phyloP scores from a whole-genome alignment of 345 rosid genomes.

The Lumnitzera racemosa region DNA sequence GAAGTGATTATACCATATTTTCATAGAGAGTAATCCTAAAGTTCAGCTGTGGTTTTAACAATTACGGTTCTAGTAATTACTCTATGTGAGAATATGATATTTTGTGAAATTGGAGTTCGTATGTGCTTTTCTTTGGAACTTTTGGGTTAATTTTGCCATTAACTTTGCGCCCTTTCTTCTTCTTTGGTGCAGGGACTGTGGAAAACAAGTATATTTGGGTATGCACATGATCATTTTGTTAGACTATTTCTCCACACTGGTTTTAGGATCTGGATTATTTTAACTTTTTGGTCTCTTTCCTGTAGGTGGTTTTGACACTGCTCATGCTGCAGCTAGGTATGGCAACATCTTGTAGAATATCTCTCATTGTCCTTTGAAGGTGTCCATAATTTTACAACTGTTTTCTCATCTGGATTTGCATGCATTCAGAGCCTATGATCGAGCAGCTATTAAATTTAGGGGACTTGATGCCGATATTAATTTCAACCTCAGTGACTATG shows the following conservation, averaged over 20 bases:
- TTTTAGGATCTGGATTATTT: too few relatives aligned
- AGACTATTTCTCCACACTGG: background rate
- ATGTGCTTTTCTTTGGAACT: background rate
- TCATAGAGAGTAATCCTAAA: too few relatives aligned
- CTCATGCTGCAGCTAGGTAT: conserved; percentile 97
- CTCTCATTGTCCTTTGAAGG: background rate
- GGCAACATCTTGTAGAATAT: background rate
- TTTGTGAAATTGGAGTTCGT: too few relatives aligned
- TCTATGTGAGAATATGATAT: too few relatives aligned
- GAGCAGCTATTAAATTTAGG: conserved; percentile 94
- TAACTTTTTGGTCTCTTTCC: conserved; percentile 8
- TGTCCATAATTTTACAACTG: background rate
- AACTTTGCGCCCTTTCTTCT: background rate
- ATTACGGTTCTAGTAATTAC: too few relatives aligned
- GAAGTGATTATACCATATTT: too few relatives aligned
- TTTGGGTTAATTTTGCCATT: background rate
- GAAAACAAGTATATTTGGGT: conserved; percentile 96
- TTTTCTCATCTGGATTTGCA: background rate
- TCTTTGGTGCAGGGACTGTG: conserved; percentile 72
- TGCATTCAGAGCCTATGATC: conserved; percentile 76
- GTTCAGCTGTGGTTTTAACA: too few relatives aligned
- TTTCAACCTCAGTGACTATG: conserved; percentile 70
- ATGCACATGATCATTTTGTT: conserved; percentile 18
- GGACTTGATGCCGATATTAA: conserved; percentile 94
- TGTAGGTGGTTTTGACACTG: conserved; percentile 96